Evolutionary conservation across 495 filamentous ascomycete species (phyloP).

Genomic region (Letharia lupina): DNA sequence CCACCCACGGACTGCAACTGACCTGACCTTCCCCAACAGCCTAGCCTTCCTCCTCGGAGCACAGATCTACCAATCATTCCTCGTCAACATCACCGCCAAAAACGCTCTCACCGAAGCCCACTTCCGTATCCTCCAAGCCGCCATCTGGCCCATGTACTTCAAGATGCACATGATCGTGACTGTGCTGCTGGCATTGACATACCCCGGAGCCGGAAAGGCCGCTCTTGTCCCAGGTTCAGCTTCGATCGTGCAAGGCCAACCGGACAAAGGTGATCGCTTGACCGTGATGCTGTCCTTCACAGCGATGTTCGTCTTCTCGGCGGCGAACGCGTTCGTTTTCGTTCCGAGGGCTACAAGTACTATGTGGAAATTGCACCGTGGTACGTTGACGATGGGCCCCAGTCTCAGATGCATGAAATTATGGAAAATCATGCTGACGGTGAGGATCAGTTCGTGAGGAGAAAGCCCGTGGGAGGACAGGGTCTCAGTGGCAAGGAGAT

Average conservation of each 20-base stretch:
- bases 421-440: not conserved
- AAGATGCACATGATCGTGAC: constrained; percentile 2
- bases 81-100: constrained; percentile 7
- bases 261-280: not conserved
- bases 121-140: constrained; percentile 2
- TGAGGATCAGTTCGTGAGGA: not conserved
- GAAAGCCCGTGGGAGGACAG: not conserved
- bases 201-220: not conserved
- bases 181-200: constrained; percentile 3
- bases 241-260: not conserved
- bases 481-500: not conserved
- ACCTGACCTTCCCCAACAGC: not conserved
- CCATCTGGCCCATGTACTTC: constrained; percentile 8
- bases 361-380: not conserved
- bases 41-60: constrained; percentile 27
- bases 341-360: not conserved
- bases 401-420: not conserved
- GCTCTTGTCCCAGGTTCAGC: not conserved
- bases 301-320: not conserved
- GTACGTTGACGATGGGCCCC: not conserved
- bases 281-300: not conserved
- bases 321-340: not conserved
- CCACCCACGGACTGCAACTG: not conserved
- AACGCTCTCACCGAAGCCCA: not conserved
- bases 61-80: constrained; percentile 7